phyloP scores from a whole-genome alignment of 805 yeast species.

The Candida tibetensis region DNA sequence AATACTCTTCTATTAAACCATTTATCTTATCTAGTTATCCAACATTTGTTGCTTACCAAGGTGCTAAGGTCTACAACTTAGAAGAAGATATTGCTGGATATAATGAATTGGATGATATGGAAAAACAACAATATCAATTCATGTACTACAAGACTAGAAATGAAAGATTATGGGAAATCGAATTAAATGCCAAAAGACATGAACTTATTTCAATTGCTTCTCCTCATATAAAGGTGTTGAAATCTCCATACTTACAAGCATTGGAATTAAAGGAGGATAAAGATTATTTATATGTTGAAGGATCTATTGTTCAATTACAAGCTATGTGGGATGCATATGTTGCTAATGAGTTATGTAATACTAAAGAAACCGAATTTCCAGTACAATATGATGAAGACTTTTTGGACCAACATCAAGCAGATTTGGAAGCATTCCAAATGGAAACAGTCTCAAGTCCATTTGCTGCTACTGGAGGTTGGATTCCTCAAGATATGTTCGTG shows the following conservation, averaged over 20 bases:
- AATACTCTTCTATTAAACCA: constrained; percentile 77
- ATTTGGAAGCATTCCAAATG: constrained; percentile 65
- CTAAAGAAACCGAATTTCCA: constrained; percentile 50
- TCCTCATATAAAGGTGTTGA: constrained; percentile 75
- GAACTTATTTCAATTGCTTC: constrained; percentile 76
- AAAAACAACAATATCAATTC: constrained; percentile 77
- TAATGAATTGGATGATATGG: constrained; percentile 63
- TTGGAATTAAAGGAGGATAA: constrained; percentile 54
- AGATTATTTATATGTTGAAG: constrained; percentile 65
- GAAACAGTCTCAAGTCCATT: constrained; percentile 72
- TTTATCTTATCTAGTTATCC: constrained; percentile 78
- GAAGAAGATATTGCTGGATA: constrained; percentile 73
- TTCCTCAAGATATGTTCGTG: constrained; percentile 90
- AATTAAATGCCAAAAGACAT: constrained; percentile 61
- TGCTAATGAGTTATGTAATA: constrained; percentile 53
- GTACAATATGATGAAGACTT: constrained; percentile 57
- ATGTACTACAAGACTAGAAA: constrained; percentile 89
- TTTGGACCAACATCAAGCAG: constrained; percentile 53
- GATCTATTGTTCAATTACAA: constrained; percentile 60
- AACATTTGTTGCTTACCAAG: constrained; percentile 78
- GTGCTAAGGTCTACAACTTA: constrained; percentile 78
- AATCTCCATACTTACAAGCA: constrained; percentile 60
- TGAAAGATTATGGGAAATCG: constrained; percentile 83
- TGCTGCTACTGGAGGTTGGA: constrained; percentile 91
- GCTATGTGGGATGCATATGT: constrained; percentile 68